phyloP scores from a whole-genome alignment of 495 filamentous ascomycete species.

The Daldinia bambusicola region DNA sequence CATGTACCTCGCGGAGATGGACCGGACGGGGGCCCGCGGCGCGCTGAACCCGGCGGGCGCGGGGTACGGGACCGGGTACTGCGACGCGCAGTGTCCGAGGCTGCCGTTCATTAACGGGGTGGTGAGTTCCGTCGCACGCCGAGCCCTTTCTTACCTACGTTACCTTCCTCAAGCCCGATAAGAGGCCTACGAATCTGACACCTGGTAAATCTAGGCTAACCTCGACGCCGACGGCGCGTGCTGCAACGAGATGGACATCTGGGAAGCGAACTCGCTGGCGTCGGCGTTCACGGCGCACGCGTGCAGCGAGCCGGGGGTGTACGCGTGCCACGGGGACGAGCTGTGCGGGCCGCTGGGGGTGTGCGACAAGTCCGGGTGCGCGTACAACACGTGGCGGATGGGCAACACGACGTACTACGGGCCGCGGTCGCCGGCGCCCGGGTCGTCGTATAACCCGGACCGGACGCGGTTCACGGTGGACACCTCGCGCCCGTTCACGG shows the following conservation, averaged over 20 bases:
- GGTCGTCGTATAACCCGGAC: background rate
- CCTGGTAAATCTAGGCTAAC: slow-evolving; percentile 68
- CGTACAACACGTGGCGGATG: slow-evolving; percentile 47
- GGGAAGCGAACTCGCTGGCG: slow-evolving; percentile 73
- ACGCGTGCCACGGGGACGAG: slow-evolving; percentile 60
- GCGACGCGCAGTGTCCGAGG: slow-evolving; percentile 75
- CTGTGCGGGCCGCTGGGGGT: slow-evolving; percentile 58
- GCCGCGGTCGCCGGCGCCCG: slow-evolving; percentile 46
- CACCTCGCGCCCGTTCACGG: slow-evolving; percentile 69
- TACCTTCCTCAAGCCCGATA: too few relatives aligned
- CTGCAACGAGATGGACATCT: slow-evolving; percentile 79
- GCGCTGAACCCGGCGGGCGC: slow-evolving; percentile 73
- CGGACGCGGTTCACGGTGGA: slow-evolving; percentile 59
- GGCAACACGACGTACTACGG: slow-evolving; percentile 67
- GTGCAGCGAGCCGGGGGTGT: slow-evolving; percentile 64
- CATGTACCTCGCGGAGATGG: slow-evolving; percentile 75
- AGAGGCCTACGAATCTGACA: too few relatives aligned
- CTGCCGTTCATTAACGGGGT: slow-evolving; percentile 76
- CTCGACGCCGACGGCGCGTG: slow-evolving; percentile 67
- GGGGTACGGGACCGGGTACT: slow-evolving; percentile 79
- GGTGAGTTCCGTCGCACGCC: slow-evolving; percentile 45
- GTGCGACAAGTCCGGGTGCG: slow-evolving; percentile 52
- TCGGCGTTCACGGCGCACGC: slow-evolving; percentile 71
- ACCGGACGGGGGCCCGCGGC: slow-evolving; percentile 67
- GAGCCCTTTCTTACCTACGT: background rate